These are phyloP conservation scores for Xylaria flabelliformis DNA, from an alignment of 495 filamentous ascomycete genomes.

Conservation along the genomic window DNA sequence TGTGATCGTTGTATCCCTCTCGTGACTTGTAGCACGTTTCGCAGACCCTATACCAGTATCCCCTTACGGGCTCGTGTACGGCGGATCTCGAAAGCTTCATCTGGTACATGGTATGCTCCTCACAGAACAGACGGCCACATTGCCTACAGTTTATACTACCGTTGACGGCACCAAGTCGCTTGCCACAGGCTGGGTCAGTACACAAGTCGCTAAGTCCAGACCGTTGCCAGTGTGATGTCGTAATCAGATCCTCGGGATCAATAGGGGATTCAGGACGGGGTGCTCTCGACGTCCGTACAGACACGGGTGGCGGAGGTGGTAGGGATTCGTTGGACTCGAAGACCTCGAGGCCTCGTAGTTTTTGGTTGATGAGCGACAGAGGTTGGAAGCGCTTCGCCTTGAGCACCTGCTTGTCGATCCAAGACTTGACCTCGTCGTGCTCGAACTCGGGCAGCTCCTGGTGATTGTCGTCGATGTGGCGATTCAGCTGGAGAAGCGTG, in stretches of 20 bases:
- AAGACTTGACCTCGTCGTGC: slow-evolving; percentile 97
- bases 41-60: slow-evolving; percentile 93
- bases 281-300: slow-evolving; percentile 34
- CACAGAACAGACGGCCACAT: slow-evolving; percentile 92
- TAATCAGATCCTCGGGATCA: slow-evolving; percentile 90
- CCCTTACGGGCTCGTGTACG: slow-evolving; percentile 88
- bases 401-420: slow-evolving; percentile 95
- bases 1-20: slow-evolving; percentile 92
- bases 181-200: slow-evolving; percentile 84
- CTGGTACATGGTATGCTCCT: slow-evolving; percentile 99
- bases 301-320: slow-evolving; percentile 33
- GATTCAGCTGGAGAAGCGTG: slow-evolving; percentile 90
- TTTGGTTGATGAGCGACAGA: slow-evolving; percentile 83
- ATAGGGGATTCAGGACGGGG: slow-evolving; percentile 49
- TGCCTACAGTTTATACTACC: slow-evolving; percentile 91
- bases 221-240: slow-evolving; percentile 86
- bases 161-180: slow-evolving; percentile 75
- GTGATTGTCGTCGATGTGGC: slow-evolving; percentile 94
- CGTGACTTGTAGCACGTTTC: slow-evolving; percentile 98
- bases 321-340: slow-evolving; percentile 89
- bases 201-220: slow-evolving; percentile 76
- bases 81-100: slow-evolving; percentile 95
- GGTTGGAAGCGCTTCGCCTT: slow-evolving; percentile 97
- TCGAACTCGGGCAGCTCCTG: slow-evolving; percentile 90
- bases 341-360: slow-evolving; percentile 94